Percentiles rank a stretch among this genome's conserved stretches.
Evolutionary conservation across 192 early-diverging fungal species (phyloP).

Genomic region (Chytriomyces sp.): DNA sequence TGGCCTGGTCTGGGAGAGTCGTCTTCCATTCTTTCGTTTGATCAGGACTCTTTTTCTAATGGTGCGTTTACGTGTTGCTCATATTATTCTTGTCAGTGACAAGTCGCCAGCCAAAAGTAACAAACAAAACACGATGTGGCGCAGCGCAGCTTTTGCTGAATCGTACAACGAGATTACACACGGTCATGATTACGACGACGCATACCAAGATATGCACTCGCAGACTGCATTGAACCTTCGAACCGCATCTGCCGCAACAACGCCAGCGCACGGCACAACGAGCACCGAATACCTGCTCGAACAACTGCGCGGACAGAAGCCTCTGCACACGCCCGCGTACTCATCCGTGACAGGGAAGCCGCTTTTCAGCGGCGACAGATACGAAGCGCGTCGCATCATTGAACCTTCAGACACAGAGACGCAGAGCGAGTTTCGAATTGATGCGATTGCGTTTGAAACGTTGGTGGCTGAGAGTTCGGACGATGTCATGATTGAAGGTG

Average conservation of each 20-base stretch:
- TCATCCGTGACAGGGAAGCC: slow-evolving; percentile 15
- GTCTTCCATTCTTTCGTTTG: no score
- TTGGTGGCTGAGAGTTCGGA: slow-evolving; percentile 20
- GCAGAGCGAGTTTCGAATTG: background rate
- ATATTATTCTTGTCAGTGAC: no score
- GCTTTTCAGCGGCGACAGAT: slow-evolving; percentile 6
- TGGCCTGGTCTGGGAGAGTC: no score
- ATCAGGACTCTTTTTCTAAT: no score
- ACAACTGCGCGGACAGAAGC: slow-evolving; percentile 9
- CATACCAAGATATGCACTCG: background rate
- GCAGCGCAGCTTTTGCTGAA: background rate
- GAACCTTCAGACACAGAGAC: background rate
- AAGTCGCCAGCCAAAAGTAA: no score
- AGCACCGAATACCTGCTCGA: slow-evolving; percentile 3
- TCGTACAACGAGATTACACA: background rate
- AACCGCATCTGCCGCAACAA: background rate
- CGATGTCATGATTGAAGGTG: slow-evolving; percentile 32
- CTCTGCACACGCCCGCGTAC: slow-evolving; percentile 9
- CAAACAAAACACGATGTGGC: no score
- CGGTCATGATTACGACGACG: background rate
- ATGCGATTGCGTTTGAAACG: slow-evolving; percentile 17
- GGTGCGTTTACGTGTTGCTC: no score
- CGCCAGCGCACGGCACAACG: background rate
- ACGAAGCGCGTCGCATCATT: background rate
- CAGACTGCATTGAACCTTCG: no score